A percentile compares a stretch with the other conserved stretches of the same genome.
Conservation (phyloP, 805 yeast species). For the Pichia kluyveri region DNA sequence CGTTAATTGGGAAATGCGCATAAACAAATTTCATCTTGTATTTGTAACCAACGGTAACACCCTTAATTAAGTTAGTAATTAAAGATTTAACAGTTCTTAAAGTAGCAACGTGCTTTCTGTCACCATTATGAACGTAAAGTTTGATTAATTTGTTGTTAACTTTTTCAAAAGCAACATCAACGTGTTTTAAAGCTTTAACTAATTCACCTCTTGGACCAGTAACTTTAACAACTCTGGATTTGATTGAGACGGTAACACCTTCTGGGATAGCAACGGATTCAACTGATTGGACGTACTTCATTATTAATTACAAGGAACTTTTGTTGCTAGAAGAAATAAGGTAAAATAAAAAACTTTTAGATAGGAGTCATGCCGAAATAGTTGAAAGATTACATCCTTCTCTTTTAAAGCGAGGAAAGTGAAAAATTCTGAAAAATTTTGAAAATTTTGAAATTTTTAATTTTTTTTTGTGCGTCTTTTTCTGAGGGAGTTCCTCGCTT, state of each 20-base stretch:
- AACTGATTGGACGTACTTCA: conserved; percentile 58
- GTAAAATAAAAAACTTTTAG: background rate
- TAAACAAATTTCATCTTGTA: conserved; percentile 99
- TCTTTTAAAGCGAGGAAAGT: background rate
- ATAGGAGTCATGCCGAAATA: no score
- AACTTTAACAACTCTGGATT: conserved; percentile 83
- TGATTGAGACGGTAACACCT: conserved; percentile 85
- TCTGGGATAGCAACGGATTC: conserved; percentile 67
- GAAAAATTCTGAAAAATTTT: background rate
- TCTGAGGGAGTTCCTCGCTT: background rate
- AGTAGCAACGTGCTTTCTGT: conserved; percentile 99
- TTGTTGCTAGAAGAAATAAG: background rate
- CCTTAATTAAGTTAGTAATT: conserved; percentile 88
- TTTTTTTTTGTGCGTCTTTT: conserved; percentile 4
- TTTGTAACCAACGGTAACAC: conserved; percentile 98
- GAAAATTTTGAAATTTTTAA: no score
- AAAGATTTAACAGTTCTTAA: conserved; percentile 97
- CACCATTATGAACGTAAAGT: conserved; percentile 95
- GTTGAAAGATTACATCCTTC: background rate
- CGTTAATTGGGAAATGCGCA: conserved; percentile 99
- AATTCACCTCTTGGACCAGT: conserved; percentile 97
- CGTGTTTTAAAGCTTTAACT: conserved; percentile 85
- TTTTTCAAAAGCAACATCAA: conserved; percentile 88
- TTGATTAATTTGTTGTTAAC: conserved; percentile 63
- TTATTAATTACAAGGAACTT: conserved; percentile 14